Evolutionary conservation across 2,329 filamentous ascomycete species (phyloP).

Genomic region (Epichloe coenophiala): DNA sequence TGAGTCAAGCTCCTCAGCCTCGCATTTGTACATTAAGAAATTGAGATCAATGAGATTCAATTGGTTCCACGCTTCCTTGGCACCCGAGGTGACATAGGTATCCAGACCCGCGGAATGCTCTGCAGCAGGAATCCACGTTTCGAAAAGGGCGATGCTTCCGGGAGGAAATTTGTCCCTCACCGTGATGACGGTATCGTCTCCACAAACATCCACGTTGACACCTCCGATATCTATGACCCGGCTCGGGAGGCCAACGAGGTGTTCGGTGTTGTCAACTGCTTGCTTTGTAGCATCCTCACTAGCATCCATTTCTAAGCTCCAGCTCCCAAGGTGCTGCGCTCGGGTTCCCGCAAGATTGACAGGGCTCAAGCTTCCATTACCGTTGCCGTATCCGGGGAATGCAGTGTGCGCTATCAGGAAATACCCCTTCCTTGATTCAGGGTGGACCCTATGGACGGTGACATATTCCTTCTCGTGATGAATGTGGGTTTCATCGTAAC

Average conservation of each 20-base stretch:
- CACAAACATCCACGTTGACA: slow-evolving; percentile 57
- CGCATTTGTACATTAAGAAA: slow-evolving; percentile 79
- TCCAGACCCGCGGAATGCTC: slow-evolving; percentile 77
- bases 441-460: slow-evolving; percentile 90
- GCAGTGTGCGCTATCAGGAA: slow-evolving; percentile 95
- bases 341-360: slow-evolving; percentile 74
- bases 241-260: slow-evolving; percentile 72
- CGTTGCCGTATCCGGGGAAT: slow-evolving; percentile 78
- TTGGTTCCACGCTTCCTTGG: slow-evolving; percentile 61
- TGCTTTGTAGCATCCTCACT: slow-evolving; percentile 53
- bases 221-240: slow-evolving; percentile 62
- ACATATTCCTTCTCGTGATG: slow-evolving; percentile 95
- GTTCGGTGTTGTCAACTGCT: slow-evolving; percentile 53
- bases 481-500: slow-evolving; percentile 89
- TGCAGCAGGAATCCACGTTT: slow-evolving; percentile 85
- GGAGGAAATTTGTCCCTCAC: slow-evolving; percentile 78
- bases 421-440: slow-evolving; percentile 81
- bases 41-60: slow-evolving; percentile 76
- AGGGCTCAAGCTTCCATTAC: slow-evolving; percentile 66
- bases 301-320: slow-evolving; percentile 83
- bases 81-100: slow-evolving; percentile 72
- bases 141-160: slow-evolving; percentile 86
- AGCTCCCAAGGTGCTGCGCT: slow-evolving; percentile 75
- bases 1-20: slow-evolving; percentile 71
- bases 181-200: slow-evolving; percentile 63